Conservation (phyloP, 306 rosid genomes). For the Prunus mume region DNA sequence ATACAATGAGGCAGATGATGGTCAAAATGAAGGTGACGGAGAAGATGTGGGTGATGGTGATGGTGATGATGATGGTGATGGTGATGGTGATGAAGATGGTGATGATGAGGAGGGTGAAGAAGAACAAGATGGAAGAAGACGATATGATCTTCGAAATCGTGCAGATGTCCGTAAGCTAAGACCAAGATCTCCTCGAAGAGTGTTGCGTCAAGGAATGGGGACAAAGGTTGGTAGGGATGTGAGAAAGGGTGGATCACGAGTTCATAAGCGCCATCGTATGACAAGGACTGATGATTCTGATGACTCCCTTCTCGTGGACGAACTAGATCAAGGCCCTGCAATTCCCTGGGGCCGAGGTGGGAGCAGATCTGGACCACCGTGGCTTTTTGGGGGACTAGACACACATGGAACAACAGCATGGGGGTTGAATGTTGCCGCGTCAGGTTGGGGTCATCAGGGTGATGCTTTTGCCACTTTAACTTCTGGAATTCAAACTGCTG, state of each 20-base stretch:
- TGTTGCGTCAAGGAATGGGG: slow-evolving; percentile 92
- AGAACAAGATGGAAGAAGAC: slow-evolving; percentile 87
- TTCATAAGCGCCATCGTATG: slow-evolving; percentile 86
- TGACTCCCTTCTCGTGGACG: slow-evolving; percentile 97
- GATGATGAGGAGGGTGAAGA: slow-evolving; percentile 87
- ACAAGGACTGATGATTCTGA: slow-evolving; percentile 89
- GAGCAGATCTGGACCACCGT: slow-evolving; percentile 83
- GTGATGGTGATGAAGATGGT: slow-evolving; percentile 63
- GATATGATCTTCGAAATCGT: slow-evolving; percentile 96
- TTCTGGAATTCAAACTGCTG: slow-evolving; percentile 98
- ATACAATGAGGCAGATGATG: slow-evolving; percentile 84
- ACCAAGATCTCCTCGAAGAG: slow-evolving; percentile 88
- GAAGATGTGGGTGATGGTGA: slow-evolving; percentile 66
- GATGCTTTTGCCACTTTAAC: slow-evolving; percentile 76
- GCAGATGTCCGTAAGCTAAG: slow-evolving; percentile 75
- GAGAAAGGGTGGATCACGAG: slow-evolving; percentile 88
- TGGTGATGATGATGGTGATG: slow-evolving; percentile 56
- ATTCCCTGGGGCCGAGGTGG: slow-evolving; percentile 95
- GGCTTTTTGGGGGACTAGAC: slow-evolving; percentile 92
- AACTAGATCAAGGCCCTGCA: slow-evolving; percentile 92
- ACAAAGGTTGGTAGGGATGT: slow-evolving; percentile 83
- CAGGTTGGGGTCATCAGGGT: slow-evolving; percentile 99
- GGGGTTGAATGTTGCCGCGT: slow-evolving; percentile 94
- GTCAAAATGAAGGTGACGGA: slow-evolving; percentile 60
- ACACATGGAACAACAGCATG: slow-evolving; percentile 82